Conservation (phyloP, 148 eudicot genomes). For the Pharnaceum exiguum region DNA sequence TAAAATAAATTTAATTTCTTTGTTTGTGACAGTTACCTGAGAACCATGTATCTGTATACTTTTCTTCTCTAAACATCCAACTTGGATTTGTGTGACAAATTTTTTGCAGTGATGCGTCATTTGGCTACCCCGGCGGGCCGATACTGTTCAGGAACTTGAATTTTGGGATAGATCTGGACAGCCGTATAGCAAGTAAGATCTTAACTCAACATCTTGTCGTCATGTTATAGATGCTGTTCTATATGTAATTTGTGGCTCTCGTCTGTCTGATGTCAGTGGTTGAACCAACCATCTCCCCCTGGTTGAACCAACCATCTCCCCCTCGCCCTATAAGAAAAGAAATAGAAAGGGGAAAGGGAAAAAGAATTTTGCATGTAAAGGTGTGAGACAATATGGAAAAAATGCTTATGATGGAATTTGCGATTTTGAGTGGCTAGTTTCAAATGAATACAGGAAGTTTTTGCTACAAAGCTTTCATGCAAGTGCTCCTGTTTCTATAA, state of each 20-base stretch:
- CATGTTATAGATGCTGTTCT: conserved; percentile 1
- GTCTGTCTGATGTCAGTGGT: neutral
- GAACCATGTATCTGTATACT: neutral
- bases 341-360: too few relatives aligned
- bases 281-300: too few relatives aligned
- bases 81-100: neutral
- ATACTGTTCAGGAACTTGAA: conserved; percentile 83
- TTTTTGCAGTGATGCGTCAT: conserved; percentile 92
- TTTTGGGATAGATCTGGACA: conserved; percentile 97
- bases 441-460: too few relatives aligned
- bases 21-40: neutral
- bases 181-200: conserved; percentile 94
- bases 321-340: too few relatives aligned
- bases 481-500: too few relatives aligned
- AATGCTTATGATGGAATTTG: too few relatives aligned
- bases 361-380: too few relatives aligned
- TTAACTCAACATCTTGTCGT: conserved; percentile 6
- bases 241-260: neutral
- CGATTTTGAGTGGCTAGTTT: too few relatives aligned
- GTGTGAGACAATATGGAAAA: too few relatives aligned
- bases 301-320: too few relatives aligned
- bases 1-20: neutral
- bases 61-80: neutral
- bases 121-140: conserved; percentile 97
- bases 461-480: too few relatives aligned